Evolutionary conservation across 2,329 filamentous ascomycete genomes (phyloP), one percentile per base, ranked within the genome.

Genomic region (Colletotrichum tabaci): DNA sequence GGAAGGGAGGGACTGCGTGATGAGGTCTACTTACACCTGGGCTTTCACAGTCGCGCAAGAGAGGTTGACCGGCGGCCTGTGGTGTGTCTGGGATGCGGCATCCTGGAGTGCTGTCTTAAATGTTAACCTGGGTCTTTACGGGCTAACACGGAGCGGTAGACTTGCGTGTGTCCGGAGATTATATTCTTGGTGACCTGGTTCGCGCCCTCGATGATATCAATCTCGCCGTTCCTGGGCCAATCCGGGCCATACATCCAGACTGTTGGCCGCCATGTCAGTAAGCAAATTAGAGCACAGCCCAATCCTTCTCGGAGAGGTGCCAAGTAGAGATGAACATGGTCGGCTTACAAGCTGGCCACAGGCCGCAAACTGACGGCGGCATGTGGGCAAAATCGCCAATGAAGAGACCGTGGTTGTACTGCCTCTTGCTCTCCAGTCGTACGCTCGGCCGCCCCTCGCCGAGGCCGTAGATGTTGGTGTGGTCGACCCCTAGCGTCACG

Each of bases 361-460:
- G 87, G 26, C 93, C 93, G 74, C 93, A 95, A 61, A 89, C 84
- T 2, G 90, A 90, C 2, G 86, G 87, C 3, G 93, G 92, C 91
- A 95, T 94, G 75, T 95, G 92, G 21, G 85, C 84, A 62, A 94
- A 87, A 78, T 95, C 93, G 26, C 92, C 85, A 61, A 95, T 90
- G 75, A 94, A 90, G 12, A 94, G 86, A 1, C 91, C 92, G 74
- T 91, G 86, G 40, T 86, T 88, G 79, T 90, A 95, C 4, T 84
- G 80, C 61, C 88, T 85, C 64, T 89, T 91, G 80, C 91, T 93
- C 53, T 90, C 88, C 15, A 95, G 80, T 18, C 93, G 88, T 49
- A 95, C 87, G 73, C 91, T 93, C 12, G 86, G 84, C 21, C 87
- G 80, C n/a, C 87, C 87, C 66, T 79, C 76, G 61, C 80, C 76